Base-by-base conservation (phyloP, 1,139 yeast species). In the Kurtzmaniella quercitrusa region DNA sequence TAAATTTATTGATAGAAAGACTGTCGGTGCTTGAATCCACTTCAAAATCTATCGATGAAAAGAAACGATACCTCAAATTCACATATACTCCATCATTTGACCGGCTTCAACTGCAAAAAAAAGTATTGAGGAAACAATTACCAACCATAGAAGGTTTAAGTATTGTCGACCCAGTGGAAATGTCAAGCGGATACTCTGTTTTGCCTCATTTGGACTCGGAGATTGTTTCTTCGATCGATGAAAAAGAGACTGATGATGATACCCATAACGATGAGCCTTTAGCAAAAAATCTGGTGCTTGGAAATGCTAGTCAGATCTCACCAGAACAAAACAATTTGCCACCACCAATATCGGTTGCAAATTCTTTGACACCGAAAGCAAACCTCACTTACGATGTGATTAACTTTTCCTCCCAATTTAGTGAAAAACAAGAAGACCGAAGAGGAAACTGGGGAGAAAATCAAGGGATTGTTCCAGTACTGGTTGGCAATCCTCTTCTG, bases 21-120 rank as follows among this genome's bases (percentile, higher is more conserved):
- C 58, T 63, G 39, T 42, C 51, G 5, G 56, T 58, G 5, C 64
- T 57, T 41, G 71, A 66, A 45, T 65, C 71, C 4, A 60, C 71
- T 1, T 59, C 68, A n/a, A 57, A 66, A 11, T 65, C 72, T 2
- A 48, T 62, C 7, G 71, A 66, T 44, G 63, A 60, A 11, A 68
- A 68, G 44, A 53, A 58, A 32, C 49, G 52, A 20, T 63, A 63
- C 50, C 54, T 61, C 19, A 42, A 44, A 19, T 46, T 46, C n/a
- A 53, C 55, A 17, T 61, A 59, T 41, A 50, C 50, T 9, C 63
- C 65, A 0, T 44, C 54, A 35, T 50, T 61, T 37, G 41, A 45
- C 2, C 38, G 42, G 2, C 45, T 64, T 14, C 40, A 36, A 38
- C 14, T 9, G 19, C 32, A 40, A 21, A 42, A 42, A 30, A 22